phyloP scores from a whole-genome alignment of 306 rosid species.

The Glycine soja region DNA sequence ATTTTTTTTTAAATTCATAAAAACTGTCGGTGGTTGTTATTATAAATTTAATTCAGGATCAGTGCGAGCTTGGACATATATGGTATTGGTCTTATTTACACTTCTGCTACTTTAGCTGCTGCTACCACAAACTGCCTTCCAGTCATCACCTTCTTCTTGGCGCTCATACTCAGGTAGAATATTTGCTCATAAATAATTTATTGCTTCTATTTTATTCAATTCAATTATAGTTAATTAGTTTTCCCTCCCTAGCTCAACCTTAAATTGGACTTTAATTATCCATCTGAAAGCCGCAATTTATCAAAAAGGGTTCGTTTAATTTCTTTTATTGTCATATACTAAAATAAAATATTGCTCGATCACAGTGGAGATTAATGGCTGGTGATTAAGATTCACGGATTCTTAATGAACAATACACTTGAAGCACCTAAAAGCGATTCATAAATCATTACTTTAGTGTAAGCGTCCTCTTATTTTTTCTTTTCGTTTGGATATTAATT shows the following conservation, averaged over 20 bases:
- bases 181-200: no score
- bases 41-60: constrained; percentile 54
- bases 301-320: not conserved
- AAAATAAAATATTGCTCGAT: not conserved
- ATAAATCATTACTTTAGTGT: not conserved
- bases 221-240: not conserved
- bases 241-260: not conserved
- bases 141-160: constrained; percentile 82
- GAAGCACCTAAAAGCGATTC: not conserved
- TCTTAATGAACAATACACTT: not conserved
- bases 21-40: constrained; percentile 4
- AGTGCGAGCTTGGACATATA: constrained; percentile 63
- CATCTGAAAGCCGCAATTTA: not conserved
- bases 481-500: not conserved
- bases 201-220: not conserved
- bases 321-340: constrained; percentile 3
- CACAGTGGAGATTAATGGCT: not conserved
- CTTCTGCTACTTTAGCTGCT: constrained; percentile 85
- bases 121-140: constrained; percentile 82
- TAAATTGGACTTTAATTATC: constrained; percentile 6
- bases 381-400: not conserved
- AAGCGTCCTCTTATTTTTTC: not conserved
- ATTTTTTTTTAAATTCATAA: not conserved
- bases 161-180: constrained; percentile 68
- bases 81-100: constrained; percentile 67